Evolutionary conservation across 2,329 filamentous ascomycete species (phyloP).

Genomic region (Lasiodiplodia theobromae): DNA sequence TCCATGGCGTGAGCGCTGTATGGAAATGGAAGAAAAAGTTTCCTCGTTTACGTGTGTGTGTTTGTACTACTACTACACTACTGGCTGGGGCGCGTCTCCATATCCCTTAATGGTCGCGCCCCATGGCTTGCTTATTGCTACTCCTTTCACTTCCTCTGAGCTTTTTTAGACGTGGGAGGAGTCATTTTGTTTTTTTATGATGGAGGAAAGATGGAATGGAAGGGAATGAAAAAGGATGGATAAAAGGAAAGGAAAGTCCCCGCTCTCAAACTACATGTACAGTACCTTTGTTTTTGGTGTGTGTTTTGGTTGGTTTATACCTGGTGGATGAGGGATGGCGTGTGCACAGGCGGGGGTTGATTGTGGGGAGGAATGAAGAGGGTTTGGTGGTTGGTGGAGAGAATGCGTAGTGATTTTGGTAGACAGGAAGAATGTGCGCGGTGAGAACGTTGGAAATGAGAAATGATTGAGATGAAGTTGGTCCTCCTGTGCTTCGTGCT

Average conservation of each 20-base stretch:
- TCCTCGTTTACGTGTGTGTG: background rate
- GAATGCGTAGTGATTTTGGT: background rate
- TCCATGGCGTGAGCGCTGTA: conserved; percentile 21
- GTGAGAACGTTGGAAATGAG: conserved; percentile 4
- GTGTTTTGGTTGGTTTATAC: conserved; percentile 9
- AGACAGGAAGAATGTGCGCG: background rate
- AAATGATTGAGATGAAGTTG: conserved; percentile 17
- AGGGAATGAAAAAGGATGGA: background rate
- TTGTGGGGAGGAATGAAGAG: background rate
- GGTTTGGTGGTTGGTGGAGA: background rate
- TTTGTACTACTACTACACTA: conserved; percentile 19
- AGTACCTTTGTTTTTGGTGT: conserved; percentile 3
- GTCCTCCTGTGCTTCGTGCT: background rate
- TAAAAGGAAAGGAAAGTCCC: conserved; percentile 12
- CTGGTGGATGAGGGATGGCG: background rate
- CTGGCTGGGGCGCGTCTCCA: background rate
- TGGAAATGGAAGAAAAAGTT: conserved; percentile 1
- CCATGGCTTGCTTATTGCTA: background rate
- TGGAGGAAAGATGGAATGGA: background rate
- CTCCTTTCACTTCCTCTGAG: background rate
- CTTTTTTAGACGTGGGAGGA: conserved; percentile 7
- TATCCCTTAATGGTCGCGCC: background rate
- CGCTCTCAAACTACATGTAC: conserved; percentile 24
- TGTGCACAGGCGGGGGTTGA: background rate
- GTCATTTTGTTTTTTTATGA: conserved; percentile 8